Evolutionary conservation across 2,329 filamentous ascomycete genomes (phyloP).

Genomic region (Venturia asperata): DNA sequence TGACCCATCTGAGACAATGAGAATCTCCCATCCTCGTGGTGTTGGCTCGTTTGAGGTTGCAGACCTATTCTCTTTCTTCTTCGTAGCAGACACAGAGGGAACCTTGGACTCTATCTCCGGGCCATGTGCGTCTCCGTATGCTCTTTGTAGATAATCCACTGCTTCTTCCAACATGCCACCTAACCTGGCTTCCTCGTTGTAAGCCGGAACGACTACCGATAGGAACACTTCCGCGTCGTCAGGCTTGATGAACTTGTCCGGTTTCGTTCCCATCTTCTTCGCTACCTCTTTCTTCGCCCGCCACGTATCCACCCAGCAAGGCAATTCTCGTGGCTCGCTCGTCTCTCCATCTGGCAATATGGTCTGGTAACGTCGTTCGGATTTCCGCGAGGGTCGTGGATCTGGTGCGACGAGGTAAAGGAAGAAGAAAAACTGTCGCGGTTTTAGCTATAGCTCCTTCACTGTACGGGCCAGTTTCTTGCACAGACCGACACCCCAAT

Average conservation of each 20-base stretch:
- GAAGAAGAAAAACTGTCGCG: constrained; percentile 9
- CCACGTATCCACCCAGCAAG: constrained; percentile 84
- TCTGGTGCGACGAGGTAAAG: constrained; percentile 26
- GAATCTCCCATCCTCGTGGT: constrained; percentile 72
- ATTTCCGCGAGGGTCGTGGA: constrained; percentile 64
- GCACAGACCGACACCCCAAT: constrained; percentile 5
- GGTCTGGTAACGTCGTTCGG: constrained; percentile 81
- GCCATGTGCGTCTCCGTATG: constrained; percentile 54
- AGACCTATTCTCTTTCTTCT: constrained; percentile 25
- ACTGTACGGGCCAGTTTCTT: background rate
- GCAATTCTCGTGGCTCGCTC: constrained; percentile 52
- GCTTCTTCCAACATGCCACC: constrained; percentile 84
- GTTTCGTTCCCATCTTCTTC: constrained; percentile 26
- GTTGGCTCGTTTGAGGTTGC: constrained; percentile 15
- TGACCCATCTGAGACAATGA: constrained; percentile 86
- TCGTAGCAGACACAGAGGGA: constrained; percentile 32
- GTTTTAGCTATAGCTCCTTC: background rate
- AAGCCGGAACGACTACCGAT: constrained; percentile 88
- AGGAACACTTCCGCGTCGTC: constrained; percentile 75
- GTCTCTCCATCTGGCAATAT: constrained; percentile 57
- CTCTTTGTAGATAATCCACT: constrained; percentile 71
- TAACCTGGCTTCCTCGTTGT: constrained; percentile 84
- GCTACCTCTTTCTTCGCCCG: constrained; percentile 48
- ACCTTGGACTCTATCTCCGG: constrained; percentile 21
- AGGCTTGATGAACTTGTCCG: constrained; percentile 50